These are phyloP conservation scores for Candida andamanensis DNA, from an alignment of 805 yeast species.

Conservation along the genomic window DNA sequence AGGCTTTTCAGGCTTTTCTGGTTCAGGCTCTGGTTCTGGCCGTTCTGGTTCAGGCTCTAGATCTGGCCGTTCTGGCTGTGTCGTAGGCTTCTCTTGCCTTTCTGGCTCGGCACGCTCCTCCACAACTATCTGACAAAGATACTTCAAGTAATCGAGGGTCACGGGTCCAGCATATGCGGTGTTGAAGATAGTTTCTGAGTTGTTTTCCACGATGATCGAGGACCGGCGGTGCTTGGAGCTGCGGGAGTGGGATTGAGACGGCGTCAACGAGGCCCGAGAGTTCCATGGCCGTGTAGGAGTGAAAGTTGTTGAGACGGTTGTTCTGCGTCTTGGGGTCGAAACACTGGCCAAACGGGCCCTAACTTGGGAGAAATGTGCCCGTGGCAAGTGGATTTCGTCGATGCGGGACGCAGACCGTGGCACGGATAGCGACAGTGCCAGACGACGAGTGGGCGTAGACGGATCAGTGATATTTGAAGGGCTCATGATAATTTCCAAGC, in stretches of 20 bases:
- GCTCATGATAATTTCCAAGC: too few relatives aligned
- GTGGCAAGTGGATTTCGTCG: constrained; percentile 6
- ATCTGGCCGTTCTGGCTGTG: too few relatives aligned
- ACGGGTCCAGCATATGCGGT: constrained; percentile 31
- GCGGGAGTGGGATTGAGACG: too few relatives aligned
- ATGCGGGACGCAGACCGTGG: constrained; percentile 8
- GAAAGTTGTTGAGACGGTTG: too few relatives aligned
- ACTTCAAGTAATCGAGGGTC: constrained; percentile 32
- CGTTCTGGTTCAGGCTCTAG: too few relatives aligned
- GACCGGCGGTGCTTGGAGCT: constrained; percentile 23
- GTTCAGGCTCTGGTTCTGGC: not conserved
- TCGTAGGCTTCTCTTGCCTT: not conserved
- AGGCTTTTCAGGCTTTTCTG: not conserved
- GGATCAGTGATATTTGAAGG: constrained; percentile 14
- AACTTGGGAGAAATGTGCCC: too few relatives aligned
- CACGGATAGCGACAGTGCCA: not conserved
- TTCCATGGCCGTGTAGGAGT: too few relatives aligned
- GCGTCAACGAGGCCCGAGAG: too few relatives aligned
- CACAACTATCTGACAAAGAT: constrained; percentile 26
- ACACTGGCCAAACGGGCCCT: too few relatives aligned
- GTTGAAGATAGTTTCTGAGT: constrained; percentile 20
- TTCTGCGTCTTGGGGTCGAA: too few relatives aligned
- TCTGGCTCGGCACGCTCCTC: too few relatives aligned
- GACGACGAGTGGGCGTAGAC: constrained; percentile 14
- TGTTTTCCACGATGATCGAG: constrained; percentile 18